phyloP scores from a whole-genome alignment of 768 basidiomycete genomes.

The Dictyophora rubrovolvata region DNA sequence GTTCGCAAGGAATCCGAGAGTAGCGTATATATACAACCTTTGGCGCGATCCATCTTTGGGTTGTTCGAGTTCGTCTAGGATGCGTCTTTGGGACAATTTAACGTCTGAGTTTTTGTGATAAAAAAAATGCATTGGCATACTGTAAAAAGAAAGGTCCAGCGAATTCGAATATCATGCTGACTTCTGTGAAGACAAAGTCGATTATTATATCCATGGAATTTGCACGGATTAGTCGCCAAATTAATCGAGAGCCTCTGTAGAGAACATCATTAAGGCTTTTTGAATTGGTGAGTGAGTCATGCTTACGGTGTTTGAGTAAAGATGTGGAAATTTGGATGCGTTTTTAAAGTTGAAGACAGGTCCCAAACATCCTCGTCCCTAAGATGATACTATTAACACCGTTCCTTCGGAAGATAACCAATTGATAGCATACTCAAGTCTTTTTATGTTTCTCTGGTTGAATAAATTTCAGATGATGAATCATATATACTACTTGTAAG shows the following conservation, averaged over 20 bases:
- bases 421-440: neutral
- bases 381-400: neutral
- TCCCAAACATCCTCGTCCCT: constrained; percentile 13
- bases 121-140: neutral
- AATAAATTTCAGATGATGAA: neutral
- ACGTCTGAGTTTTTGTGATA: neutral
- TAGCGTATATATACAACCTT: constrained; percentile 8
- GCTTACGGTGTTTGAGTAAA: constrained; percentile 5
- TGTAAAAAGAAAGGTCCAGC: constrained; percentile 27
- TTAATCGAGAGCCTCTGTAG: neutral
- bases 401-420: neutral
- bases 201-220: constrained; percentile 15
- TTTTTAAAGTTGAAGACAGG: constrained; percentile 9
- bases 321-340: constrained; percentile 5
- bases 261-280: neutral
- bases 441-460: neutral
- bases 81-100: constrained; percentile 17
- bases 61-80: constrained; percentile 18
- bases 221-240: constrained; percentile 8
- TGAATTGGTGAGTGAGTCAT: neutral
- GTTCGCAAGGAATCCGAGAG: constrained; percentile 4
- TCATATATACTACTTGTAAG: neutral
- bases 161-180: constrained; percentile 24
- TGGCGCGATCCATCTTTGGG: neutral
- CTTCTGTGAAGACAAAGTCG: constrained; percentile 19